Evolutionary conservation across 2,329 filamentous ascomycete species (phyloP), one percentile per base, ranked within the genome.

Genomic region (Rhytidhysteron rufulum): DNA sequence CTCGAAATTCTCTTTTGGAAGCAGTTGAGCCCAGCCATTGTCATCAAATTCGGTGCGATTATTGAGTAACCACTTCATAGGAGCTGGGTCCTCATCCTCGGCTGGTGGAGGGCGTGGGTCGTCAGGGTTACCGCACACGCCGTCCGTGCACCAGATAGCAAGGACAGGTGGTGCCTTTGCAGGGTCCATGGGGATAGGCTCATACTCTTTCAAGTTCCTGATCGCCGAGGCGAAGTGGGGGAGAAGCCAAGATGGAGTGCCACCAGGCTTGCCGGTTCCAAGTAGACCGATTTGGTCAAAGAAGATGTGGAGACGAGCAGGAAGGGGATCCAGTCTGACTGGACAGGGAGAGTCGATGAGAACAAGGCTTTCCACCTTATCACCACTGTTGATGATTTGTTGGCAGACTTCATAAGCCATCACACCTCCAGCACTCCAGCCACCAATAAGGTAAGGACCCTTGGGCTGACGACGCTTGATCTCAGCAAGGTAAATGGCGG

Each of bases 191-290:
- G 79, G 79, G 51, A 75, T 73, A 5, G 83, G 80, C 10, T 80
- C 77, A 65, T 88, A 88, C 57, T 78, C 80, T 53, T 81, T 82
- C 21, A 89, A 70, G 13, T 82, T 82, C 36, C 75, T 73, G 40
- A 88, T 82, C 16, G 81, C 80, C 17, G 82, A 79, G 0, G 79
- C 75, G 61, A 88, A 88, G 65, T 89, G 85, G 41, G 81, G 82
- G 2, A 86, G 74, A 13, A 88, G 74, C 85, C 85, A 88, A n/a
- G 75, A 68, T 0, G 85, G 85, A 29, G 84, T 78, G 62, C 81
- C 82, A 50, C 55, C 70, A 50, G 63, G 70, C 63, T 73, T 72
- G 20, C 74, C 70, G 37, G 82, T 82, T 17, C 84, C 85, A 19
- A 88, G 77, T 2, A 88, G 77, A 40, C 85, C 85, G 39, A 87